These are phyloP conservation scores for Alternaria arborescens DNA, from an alignment of 2,329 filamentous ascomycete genomes.

Conservation along the genomic window DNA sequence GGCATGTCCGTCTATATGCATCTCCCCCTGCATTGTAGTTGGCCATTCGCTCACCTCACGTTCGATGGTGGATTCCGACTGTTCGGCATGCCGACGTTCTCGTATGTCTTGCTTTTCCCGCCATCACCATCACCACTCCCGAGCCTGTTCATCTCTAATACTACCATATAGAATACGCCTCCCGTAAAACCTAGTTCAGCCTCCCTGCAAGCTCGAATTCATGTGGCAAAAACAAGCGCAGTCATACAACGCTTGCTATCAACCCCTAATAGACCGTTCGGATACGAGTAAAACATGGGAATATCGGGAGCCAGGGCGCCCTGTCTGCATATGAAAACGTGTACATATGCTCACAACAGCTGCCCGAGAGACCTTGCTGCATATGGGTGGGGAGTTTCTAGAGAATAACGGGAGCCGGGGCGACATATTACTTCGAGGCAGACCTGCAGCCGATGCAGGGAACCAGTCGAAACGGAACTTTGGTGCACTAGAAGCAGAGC, in stretches of 20 bases:
- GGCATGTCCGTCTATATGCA: conserved; percentile 9
- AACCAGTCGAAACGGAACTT: conserved; percentile 1
- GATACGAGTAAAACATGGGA: conserved; percentile 2
- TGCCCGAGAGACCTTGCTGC: neutral
- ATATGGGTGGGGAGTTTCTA: neutral
- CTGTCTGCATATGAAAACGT: conserved; percentile 9
- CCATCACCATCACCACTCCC: neutral
- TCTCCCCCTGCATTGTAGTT: conserved; percentile 6
- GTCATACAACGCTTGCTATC: conserved; percentile 13
- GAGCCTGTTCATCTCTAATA: conserved; percentile 3
- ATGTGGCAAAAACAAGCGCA: conserved; percentile 1
- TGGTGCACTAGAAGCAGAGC: neutral
- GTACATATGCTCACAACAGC: conserved; percentile 4
- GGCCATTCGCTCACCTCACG: neutral
- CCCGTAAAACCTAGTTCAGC: neutral
- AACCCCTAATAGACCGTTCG: conserved; percentile 1
- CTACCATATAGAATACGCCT: neutral
- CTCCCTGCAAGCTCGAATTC: neutral
- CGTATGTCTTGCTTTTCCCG: conserved; percentile 5
- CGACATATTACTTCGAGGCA: conserved; percentile 1
- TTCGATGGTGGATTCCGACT: neutral
- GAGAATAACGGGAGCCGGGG: conserved; percentile 17
- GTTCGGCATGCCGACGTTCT: conserved; percentile 9
- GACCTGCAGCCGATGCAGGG: conserved; percentile 10
- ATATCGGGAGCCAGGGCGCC: conserved; percentile 17